Evolutionary conservation across 352 stramenopile genomes (phyloP).

Genomic region (Phytophthora podocarpi): DNA sequence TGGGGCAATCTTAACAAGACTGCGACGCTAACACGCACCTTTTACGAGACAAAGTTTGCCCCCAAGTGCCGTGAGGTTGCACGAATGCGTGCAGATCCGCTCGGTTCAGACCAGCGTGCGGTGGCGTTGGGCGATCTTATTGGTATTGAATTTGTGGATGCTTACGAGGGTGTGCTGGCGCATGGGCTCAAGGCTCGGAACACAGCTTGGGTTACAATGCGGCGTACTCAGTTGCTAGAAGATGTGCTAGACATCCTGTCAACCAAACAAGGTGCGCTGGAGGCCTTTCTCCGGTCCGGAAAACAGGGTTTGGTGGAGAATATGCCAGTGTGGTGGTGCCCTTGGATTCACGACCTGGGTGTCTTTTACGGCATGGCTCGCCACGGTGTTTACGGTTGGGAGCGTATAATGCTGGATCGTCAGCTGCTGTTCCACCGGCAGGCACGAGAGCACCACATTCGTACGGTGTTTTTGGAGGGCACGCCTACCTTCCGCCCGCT

Average conservation of each 20-base stretch:
- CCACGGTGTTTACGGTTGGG: conserved; percentile 77
- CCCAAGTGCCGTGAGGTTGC: conserved; percentile 80
- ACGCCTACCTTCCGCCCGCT: conserved; percentile 54
- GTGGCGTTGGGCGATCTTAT: conserved; percentile 77
- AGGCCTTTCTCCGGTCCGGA: conserved; percentile 64
- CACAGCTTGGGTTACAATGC: conserved; percentile 82
- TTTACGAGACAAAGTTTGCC: conserved; percentile 80
- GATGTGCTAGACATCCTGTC: conserved; percentile 74
- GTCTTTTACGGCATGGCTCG: conserved; percentile 83
- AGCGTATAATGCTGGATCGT: conserved; percentile 70
- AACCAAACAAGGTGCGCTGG: conserved; percentile 40
- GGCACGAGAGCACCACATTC: conserved; percentile 73
- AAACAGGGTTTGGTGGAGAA: conserved; percentile 58
- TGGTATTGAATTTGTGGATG: conserved; percentile 88
- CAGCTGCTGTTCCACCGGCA: conserved; percentile 76
- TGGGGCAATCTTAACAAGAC: conserved; percentile 89
- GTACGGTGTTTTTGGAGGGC: conserved; percentile 73
- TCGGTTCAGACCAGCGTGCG: conserved; percentile 77
- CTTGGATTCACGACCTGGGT: conserved; percentile 85
- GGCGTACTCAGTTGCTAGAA: conserved; percentile 72
- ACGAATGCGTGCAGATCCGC: conserved; percentile 77
- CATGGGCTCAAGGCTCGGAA: conserved; percentile 88
- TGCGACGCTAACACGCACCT: conserved; percentile 52
- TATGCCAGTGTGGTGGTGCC: conserved; percentile 91
- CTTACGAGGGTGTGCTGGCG: conserved; percentile 79